Evolutionary conservation across 495 filamentous ascomycete genomes (phyloP).

Genomic region (Rhizodiscina lignyota): DNA sequence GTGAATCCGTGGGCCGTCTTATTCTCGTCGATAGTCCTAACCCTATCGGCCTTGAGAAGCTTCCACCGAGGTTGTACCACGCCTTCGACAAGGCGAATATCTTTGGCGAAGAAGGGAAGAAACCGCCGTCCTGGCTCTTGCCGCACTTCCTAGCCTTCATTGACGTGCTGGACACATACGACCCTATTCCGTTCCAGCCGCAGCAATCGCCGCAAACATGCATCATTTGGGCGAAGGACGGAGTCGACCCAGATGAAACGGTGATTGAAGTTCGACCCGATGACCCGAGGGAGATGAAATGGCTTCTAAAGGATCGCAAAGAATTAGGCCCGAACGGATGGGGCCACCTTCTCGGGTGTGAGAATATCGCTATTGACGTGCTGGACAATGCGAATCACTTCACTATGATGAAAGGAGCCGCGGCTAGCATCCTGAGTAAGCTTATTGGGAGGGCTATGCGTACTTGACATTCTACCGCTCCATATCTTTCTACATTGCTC

Average conservation of each 20-base stretch:
- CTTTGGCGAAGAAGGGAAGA: conserved; percentile 23
- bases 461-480: too few species aligned
- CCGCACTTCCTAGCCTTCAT: conserved; percentile 22
- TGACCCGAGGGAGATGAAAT: conserved; percentile 21
- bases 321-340: conserved; percentile 22
- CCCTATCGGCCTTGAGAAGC: conserved; percentile 15
- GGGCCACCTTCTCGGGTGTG: conserved; percentile 13
- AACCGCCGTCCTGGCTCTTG: conserved; percentile 19
- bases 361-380: conserved; percentile 14
- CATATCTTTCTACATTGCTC: too few species aligned
- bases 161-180: conserved; percentile 19
- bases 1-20: conserved; percentile 11
- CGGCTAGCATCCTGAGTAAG: conserved; percentile 3
- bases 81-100: conserved; percentile 28
- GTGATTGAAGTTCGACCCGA: conserved; percentile 3
- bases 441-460: conserved; percentile 5
- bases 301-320: conserved; percentile 20
- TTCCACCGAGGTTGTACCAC: conserved; percentile 18
- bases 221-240: conserved; percentile 16
- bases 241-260: background rate
- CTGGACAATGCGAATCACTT: conserved; percentile 24
- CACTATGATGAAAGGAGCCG: conserved; percentile 17
- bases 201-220: conserved; percentile 8
- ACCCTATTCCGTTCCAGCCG: conserved; percentile 10
- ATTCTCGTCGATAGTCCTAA: conserved; percentile 14